Percentiles rank a stretch among this genome's conserved stretches.
Conservation (phyloP, 371 early-diverging fungal species). For the Apophysomyces elegans region DNA sequence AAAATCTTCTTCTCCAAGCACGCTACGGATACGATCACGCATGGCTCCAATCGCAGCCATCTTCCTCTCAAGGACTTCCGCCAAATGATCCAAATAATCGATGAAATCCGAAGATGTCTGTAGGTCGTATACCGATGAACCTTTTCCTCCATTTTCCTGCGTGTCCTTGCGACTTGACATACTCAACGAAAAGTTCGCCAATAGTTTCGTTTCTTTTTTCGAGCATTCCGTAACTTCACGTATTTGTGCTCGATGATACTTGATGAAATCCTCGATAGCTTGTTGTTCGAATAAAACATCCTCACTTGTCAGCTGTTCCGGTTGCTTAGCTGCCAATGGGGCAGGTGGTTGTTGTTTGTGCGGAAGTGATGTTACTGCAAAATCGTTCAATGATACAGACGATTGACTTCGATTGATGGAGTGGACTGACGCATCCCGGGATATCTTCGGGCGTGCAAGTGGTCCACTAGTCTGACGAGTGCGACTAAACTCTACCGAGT, state of each 20-base stretch:
- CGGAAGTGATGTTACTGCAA: constrained; percentile 1
- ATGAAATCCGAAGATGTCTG: constrained; percentile 28
- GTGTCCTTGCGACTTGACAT: constrained; percentile 40
- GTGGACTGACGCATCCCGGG: neutral
- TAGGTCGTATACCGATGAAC: constrained; percentile 20
- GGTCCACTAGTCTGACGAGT: constrained; percentile 13
- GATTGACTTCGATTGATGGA: constrained; percentile 14
- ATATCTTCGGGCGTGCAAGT: constrained; percentile 19
- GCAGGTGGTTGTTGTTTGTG: neutral
- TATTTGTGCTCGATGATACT: constrained; percentile 80
- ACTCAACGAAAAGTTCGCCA: constrained; percentile 72
- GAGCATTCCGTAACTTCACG: constrained; percentile 79
- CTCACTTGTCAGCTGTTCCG: constrained; percentile 16
- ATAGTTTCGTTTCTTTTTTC: constrained; percentile 80
- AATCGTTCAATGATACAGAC: constrained; percentile 18
- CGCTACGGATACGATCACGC: constrained; percentile 43
- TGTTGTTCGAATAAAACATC: constrained; percentile 31
- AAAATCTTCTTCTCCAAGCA: constrained; percentile 6
- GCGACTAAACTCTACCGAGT: neutral
- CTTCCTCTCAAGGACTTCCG: constrained; percentile 63
- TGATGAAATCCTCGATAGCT: constrained; percentile 74
- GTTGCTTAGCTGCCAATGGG: constrained; percentile 8
- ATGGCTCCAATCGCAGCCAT: constrained; percentile 52
- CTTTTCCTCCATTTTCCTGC: constrained; percentile 22
- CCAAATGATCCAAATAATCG: constrained; percentile 60